Evolutionary conservation across 1,284 basidiomycete genomes (phyloP).

Genomic region (Cutaneotrichosporon cavernicola): DNA sequence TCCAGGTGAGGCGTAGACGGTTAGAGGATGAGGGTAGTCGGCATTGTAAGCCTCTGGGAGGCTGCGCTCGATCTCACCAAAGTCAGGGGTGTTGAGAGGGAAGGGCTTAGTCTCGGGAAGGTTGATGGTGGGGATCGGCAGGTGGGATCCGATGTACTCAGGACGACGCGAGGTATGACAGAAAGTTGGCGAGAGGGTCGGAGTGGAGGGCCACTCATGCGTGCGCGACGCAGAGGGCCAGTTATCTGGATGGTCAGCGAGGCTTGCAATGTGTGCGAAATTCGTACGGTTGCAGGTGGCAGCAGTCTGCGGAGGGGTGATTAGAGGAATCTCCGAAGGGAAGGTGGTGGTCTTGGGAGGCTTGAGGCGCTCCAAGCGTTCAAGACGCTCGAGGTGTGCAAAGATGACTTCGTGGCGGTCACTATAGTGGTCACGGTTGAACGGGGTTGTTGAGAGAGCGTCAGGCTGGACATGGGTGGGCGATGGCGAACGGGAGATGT

Average conservation of each 20-base stretch:
- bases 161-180: slow-evolving; percentile 4
- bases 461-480: background rate
- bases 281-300: background rate
- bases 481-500: background rate
- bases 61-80: slow-evolving; percentile 28
- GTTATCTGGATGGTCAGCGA: background rate
- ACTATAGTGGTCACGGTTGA: background rate
- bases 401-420: background rate
- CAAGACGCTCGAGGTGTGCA: background rate
- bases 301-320: background rate
- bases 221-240: background rate
- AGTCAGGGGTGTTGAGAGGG: slow-evolving; percentile 29
- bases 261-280: background rate
- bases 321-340: background rate
- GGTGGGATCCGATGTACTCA: slow-evolving; percentile 13
- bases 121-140: slow-evolving; percentile 14
- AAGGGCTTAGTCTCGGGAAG: slow-evolving; percentile 34
- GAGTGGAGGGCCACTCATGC: background rate
- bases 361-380: background rate
- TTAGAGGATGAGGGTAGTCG: slow-evolving; percentile 46
- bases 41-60: slow-evolving; percentile 43
- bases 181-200: background rate
- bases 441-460: background rate
- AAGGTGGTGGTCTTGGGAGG: background rate
- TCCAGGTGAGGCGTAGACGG: slow-evolving; percentile 43